phyloP scores from a whole-genome alignment of 805 yeast species.

The Peterozyma xylosa region DNA sequence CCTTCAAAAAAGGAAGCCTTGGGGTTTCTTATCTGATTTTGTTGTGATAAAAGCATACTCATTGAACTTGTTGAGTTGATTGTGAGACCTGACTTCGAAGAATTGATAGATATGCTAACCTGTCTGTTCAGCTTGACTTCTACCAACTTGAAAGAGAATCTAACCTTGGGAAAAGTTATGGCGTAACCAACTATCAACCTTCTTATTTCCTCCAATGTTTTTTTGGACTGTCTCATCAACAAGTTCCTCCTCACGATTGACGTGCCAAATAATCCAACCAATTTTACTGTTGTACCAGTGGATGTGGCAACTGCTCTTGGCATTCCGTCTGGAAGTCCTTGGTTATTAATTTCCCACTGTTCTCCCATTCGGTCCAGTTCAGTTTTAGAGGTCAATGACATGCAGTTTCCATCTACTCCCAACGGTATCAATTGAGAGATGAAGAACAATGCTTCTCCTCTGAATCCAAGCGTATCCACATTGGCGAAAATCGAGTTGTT shows the following conservation, averaged over 20 bases:
- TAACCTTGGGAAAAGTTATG: slow-evolving; percentile 18
- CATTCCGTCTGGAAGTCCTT: slow-evolving; percentile 17
- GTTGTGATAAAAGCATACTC: slow-evolving; percentile 9
- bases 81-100: slow-evolving; percentile 5
- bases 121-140: slow-evolving; percentile 11
- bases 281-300: slow-evolving; percentile 27
- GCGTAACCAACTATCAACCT: slow-evolving; percentile 23
- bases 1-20: slow-evolving; percentile 12
- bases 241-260: slow-evolving; percentile 26
- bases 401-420: slow-evolving; percentile 13
- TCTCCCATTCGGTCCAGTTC: slow-evolving; percentile 22
- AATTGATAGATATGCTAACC: slow-evolving; percentile 7
- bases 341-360: slow-evolving; percentile 24
- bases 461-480: slow-evolving; percentile 32
- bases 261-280: slow-evolving; percentile 23
- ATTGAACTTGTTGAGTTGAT: slow-evolving; percentile 8
- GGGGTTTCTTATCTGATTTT: slow-evolving; percentile 13
- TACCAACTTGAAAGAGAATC: slow-evolving; percentile 22
- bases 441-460: slow-evolving; percentile 41
- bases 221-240: slow-evolving; percentile 17
- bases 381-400: slow-evolving; percentile 24
- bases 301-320: slow-evolving; percentile 18
- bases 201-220: slow-evolving; percentile 17
- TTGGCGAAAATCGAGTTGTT: not conserved
- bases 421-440: slow-evolving; percentile 21